Evolutionary conservation across 805 yeast species (phyloP), one percentile per base, ranked within the genome.

Genomic region (Alloascoidea africana): DNA sequence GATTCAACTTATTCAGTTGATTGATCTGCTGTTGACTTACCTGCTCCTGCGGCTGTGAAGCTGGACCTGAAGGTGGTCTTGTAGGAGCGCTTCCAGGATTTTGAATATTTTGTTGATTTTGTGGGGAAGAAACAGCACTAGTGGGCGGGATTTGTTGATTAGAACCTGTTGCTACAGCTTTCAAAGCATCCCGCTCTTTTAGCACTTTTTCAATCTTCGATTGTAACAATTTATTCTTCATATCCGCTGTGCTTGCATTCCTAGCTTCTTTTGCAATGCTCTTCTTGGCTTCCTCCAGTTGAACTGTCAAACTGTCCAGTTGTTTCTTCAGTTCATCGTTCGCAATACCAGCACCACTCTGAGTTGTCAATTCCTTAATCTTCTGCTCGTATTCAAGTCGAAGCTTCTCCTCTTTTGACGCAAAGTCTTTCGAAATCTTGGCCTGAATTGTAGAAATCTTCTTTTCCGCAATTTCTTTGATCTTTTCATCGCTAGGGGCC

Each of bases 181-280:
- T 23, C 30, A 23, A 23, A 8, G 30, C 8, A 23, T 23, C 30
- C n/a, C 30, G 30, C 23, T 64, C 63, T 35, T 53, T 56, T 42
- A 68, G 73, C 18, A 70, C 58, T 37, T 65, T 65, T 34, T 68
- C 73, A n/a, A 70, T 56, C 51, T 68, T 74, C 44, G 63, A 62
- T 45, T 65, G 67, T 46, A 73, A 58, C 53, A 78, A 66, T 41
- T 65, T 68, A 40, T 66, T 64, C 45, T 74, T 68, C 53, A 79
- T 66, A 41, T 70, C 78, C 36, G 65, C 66, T 47, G 74, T 75
- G 49, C 73, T 70, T 36, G 70, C 68, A 38, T 61, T 59, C 36
- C 70, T 58, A 2, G 68, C 64, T 35, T 62, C 67, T 19, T 60
- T 63, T 14, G 66, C 61, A 34, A 63, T 60, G 41, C 61, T 57